phyloP scores from a whole-genome alignment of 2,329 filamentous ascomycete genomes.

The Pseudopyrenochaeta lycopersici region DNA sequence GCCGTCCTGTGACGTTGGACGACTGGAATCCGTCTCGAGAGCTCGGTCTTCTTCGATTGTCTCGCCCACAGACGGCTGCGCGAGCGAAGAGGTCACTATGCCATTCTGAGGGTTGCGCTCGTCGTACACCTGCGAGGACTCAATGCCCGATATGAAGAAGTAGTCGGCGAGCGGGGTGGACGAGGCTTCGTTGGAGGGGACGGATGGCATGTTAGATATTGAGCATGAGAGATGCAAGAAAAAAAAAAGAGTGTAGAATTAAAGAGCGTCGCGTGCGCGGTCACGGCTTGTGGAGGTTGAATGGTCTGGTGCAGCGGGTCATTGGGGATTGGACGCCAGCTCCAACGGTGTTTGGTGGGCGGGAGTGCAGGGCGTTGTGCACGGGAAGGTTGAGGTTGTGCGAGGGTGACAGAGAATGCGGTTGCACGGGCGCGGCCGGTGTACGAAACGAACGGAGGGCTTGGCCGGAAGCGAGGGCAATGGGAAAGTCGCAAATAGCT shows the following conservation, averaged over 20 bases:
- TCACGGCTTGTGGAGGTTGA: slow-evolving; percentile 35
- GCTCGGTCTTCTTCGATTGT: slow-evolving; percentile 69
- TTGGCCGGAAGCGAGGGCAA: slow-evolving; percentile 27
- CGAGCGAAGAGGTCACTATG: slow-evolving; percentile 40
- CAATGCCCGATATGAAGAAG: slow-evolving; percentile 70
- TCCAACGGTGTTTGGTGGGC: slow-evolving; percentile 42
- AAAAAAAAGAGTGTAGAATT: slow-evolving; percentile 8
- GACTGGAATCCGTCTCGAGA: slow-evolving; percentile 61
- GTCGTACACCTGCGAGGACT: slow-evolving; percentile 61
- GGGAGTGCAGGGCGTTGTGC: slow-evolving; percentile 27
- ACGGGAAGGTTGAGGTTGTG: slow-evolving; percentile 31
- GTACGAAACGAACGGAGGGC: slow-evolving; percentile 18
- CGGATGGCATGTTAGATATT: slow-evolving; percentile 47
- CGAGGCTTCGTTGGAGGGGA: slow-evolving; percentile 52
- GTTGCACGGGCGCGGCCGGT: slow-evolving; percentile 34
- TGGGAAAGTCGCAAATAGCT: slow-evolving; percentile 5
- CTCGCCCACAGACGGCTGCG: slow-evolving; percentile 56
- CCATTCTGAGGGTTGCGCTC: slow-evolving; percentile 48
- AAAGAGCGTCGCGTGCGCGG: slow-evolving; percentile 34
- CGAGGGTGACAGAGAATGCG: slow-evolving; percentile 36
- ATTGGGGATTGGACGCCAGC: slow-evolving; percentile 46
- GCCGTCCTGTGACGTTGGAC: slow-evolving; percentile 56
- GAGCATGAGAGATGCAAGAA: slow-evolving; percentile 44
- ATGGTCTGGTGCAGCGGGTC: slow-evolving; percentile 38
- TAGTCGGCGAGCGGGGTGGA: slow-evolving; percentile 70